Evolutionary conservation across 2,329 filamentous ascomycete genomes (phyloP), one percentile per base, ranked within the genome.

Genomic region (Claviceps africana): DNA sequence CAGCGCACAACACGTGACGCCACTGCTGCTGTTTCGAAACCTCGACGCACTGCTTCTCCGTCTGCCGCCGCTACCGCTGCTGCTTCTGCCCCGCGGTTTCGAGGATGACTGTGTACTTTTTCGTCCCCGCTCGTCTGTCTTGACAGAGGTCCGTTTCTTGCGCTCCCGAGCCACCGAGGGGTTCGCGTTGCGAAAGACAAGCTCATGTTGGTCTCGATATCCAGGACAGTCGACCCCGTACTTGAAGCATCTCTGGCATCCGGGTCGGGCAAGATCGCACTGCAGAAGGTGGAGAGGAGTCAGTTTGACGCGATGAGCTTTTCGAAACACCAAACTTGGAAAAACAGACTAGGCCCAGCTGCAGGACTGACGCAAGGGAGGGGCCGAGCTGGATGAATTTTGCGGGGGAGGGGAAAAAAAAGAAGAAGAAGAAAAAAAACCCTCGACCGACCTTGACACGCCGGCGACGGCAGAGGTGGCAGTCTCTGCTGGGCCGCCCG

Each of bases 251-350:
- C 69, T 60, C 50, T 67, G 63, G 51, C 69, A 71, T 7, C 60
- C 60, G 4, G 69, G 69, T n/a, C 65, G 65, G 17, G 48, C 63
- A 17, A 71, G 66, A 54, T 71, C 69, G 52, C 69, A 71, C 69
- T 71, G 49, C n/a, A 25, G 25, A 25, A 25, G 25, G 25, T 25
- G 25, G 5, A 25, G 25, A 39, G 11, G 25, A 33, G 37, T 44
- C 15, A 43, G 39, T 33, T 11, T 9, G n/a, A 10, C 39, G 10
- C 19, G 4, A n/a, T 42, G 19, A 21, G 15, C 15, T n/a, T 37
- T n/a, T 37, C 8, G 35, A 6, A 5, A 37, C 15, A 1, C 15
- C 35, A 2, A n/a, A n/a, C 0, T 15, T 37, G 17, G 35, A 37
- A 15, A 37, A 37, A 35, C 5, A 37, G 35, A 37, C 35, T 35